phyloP scores from a whole-genome alignment of 768 basidiomycete genomes.

The Lactifluus rugatus region DNA sequence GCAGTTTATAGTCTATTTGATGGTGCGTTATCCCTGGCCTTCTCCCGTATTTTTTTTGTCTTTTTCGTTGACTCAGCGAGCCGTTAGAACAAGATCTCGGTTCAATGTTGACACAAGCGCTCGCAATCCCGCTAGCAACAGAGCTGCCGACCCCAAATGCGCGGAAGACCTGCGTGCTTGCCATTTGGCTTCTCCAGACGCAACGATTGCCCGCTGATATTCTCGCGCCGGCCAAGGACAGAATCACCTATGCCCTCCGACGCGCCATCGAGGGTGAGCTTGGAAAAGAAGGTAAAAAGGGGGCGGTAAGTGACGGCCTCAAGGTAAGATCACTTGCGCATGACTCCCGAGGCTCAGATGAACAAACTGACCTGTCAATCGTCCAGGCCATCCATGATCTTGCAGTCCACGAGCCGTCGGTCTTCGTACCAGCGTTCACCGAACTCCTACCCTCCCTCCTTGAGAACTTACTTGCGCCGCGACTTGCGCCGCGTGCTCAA shows the following conservation, averaged over 20 bases:
- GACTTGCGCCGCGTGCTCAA: constrained; percentile 53
- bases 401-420: constrained; percentile 47
- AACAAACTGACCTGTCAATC: constrained; percentile 2
- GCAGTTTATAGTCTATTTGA: constrained; percentile 51
- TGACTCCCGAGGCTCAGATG: not conserved
- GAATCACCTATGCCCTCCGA: constrained; percentile 60
- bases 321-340: constrained; percentile 38
- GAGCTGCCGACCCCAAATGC: constrained; percentile 72
- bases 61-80: constrained; percentile 11
- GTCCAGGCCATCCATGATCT: constrained; percentile 65
- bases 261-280: constrained; percentile 77
- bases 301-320: constrained; percentile 66
- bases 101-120: constrained; percentile 48
- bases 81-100: constrained; percentile 46
- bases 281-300: constrained; percentile 85
- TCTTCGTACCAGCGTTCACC: constrained; percentile 61
- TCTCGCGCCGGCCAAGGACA: constrained; percentile 50
- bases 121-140: constrained; percentile 63
- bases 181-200: constrained; percentile 63
- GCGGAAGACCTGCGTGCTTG: constrained; percentile 75
- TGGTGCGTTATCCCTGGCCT: constrained; percentile 34
- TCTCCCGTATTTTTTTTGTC: not conserved
- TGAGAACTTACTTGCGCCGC: constrained; percentile 51
- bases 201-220: constrained; percentile 59
- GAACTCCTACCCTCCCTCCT: constrained; percentile 54